Percentiles rank a stretch among this genome's conserved stretches.
These are phyloP conservation scores for Microbotryum saponariae DNA, from an alignment of 1,284 basidiomycete species.

Conservation along the genomic window DNA sequence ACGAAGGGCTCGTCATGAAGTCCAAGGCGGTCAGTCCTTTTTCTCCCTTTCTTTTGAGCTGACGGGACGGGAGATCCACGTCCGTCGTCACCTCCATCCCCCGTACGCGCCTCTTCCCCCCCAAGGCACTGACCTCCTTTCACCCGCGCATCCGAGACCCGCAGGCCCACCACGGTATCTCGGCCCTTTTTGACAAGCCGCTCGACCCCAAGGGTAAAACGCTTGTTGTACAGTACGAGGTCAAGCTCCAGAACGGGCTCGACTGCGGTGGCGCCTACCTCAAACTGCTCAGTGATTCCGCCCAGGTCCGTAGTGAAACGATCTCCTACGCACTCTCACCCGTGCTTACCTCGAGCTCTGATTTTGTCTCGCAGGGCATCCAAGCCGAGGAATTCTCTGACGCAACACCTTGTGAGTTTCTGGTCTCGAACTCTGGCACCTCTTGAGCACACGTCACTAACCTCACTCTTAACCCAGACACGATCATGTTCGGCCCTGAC, in stretches of 20 bases:
- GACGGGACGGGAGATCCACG: too few relatives aligned
- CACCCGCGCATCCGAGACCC: too few relatives aligned
- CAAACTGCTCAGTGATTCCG: constrained; percentile 67
- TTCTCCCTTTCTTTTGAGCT: too few relatives aligned
- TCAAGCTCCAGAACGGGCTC: constrained; percentile 98
- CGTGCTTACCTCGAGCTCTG: not conserved
- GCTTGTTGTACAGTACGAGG: constrained; percentile 95
- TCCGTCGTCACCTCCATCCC: too few relatives aligned
- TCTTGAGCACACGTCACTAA: constrained; percentile 42
- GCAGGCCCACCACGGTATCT: constrained; percentile 86
- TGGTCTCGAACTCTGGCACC: constrained; percentile 51
- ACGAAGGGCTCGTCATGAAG: constrained; percentile 47
- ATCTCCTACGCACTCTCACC: not conserved
- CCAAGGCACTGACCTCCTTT: too few relatives aligned
- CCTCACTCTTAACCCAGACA: constrained; percentile 3
- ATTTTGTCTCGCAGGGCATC: constrained; percentile 57
- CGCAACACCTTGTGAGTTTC: constrained; percentile 95
- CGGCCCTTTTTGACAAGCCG: constrained; percentile 71
- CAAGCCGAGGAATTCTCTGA: constrained; percentile 91
- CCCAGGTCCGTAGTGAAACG: constrained; percentile 31
- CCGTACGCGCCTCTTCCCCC: too few relatives aligned
- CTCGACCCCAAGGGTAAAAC: constrained; percentile 81
- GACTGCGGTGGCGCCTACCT: constrained; percentile 99
- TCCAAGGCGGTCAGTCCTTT: constrained; percentile 54
- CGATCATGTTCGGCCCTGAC: constrained; percentile 32